Evolutionary conservation across 805 yeast genomes (phyloP), one percentile per base, ranked within the genome.

Genomic region (Myxozyma neotropica): DNA sequence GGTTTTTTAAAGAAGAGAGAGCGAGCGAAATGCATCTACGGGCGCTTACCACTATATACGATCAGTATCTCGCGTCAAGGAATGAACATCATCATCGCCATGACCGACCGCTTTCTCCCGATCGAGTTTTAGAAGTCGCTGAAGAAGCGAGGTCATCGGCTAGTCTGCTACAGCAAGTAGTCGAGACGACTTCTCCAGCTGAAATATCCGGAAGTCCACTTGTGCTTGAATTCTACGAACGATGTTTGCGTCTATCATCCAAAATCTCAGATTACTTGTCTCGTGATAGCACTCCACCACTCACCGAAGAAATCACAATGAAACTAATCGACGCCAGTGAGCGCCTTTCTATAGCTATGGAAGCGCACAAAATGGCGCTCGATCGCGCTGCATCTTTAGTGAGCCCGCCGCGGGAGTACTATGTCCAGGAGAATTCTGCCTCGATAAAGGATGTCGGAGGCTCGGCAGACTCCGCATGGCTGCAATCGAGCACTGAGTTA

Each of bases 381-480:
- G 55, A 58, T 21, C 52, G 58, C 4, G 65, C 65, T 3, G 42
- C 65, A 1, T 5, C 26, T 24, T 44, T 61, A 6, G 63, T 58
- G 2, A 51, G 58, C 21, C 63, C 65, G 44, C 65, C 65, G 19
- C 24, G 63, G 23, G 63, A 61, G 24, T 57, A 55, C 52, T 61
- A 58, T 49, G 45, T 19, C 19, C 36, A 44, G 31, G 17, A 52
- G 33, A 21, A 17, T 10, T 6, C 15, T 3, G 17, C 29, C n/a
- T n/a, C n/a, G n/a, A n/a, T n/a, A n/a, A n/a, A n/a, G n/a, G 17
- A 10, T n/a, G 1, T 39, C 21, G 19, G 39, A 10, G 7, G 8
- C 50, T 8, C 15, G 24, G 8, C 42, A 27, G 31, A 5, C 24
- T 8, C n/a, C n/a, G n/a, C n/a, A n/a, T n/a, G n/a, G n/a, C n/a